phyloP scores from a whole-genome alignment of 1,139 yeast species.

The Suhomyces atakaporum region DNA sequence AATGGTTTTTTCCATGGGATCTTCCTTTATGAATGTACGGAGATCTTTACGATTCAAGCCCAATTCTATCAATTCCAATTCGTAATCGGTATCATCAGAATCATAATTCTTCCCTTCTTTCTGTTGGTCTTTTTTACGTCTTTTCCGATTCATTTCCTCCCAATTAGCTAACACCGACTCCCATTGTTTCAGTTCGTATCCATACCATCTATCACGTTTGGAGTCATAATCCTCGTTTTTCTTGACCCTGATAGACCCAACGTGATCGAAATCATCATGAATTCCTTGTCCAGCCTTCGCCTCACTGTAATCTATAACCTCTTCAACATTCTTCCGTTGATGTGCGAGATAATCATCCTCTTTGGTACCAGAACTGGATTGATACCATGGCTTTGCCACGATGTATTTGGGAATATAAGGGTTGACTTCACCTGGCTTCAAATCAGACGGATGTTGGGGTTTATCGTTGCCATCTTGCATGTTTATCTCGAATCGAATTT shows the following conservation, averaged over 20 bases:
- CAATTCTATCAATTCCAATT: slow-evolving; percentile 50
- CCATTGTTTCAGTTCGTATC: slow-evolving; percentile 65
- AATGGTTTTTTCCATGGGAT: slow-evolving; percentile 38
- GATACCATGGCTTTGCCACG: slow-evolving; percentile 20
- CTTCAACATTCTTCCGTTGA: slow-evolving; percentile 44
- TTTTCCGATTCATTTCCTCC: slow-evolving; percentile 37
- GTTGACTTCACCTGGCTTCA: slow-evolving; percentile 15
- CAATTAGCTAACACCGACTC: slow-evolving; percentile 48
- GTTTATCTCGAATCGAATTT: too few species aligned
- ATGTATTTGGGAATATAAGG: slow-evolving; percentile 21
- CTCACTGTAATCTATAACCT: slow-evolving; percentile 30
- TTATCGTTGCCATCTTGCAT: slow-evolving; percentile 2
- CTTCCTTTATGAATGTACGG: slow-evolving; percentile 33
- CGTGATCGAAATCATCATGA: slow-evolving; percentile 27
- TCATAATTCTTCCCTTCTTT: slow-evolving; percentile 24
- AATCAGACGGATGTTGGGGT: slow-evolving; percentile 5
- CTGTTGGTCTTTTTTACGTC: slow-evolving; percentile 17
- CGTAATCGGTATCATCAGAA: slow-evolving; percentile 52
- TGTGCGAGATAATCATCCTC: slow-evolving; percentile 49
- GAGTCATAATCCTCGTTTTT: slow-evolving; percentile 58
- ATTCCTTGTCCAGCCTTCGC: slow-evolving; percentile 39
- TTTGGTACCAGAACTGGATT: slow-evolving; percentile 14
- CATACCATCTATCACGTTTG: slow-evolving; percentile 79
- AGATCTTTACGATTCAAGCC: slow-evolving; percentile 37
- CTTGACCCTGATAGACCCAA: slow-evolving; percentile 25